phyloP scores from a whole-genome alignment of 2,329 filamentous ascomycete genomes.

The Colletotrichum lindemuthianum region DNA sequence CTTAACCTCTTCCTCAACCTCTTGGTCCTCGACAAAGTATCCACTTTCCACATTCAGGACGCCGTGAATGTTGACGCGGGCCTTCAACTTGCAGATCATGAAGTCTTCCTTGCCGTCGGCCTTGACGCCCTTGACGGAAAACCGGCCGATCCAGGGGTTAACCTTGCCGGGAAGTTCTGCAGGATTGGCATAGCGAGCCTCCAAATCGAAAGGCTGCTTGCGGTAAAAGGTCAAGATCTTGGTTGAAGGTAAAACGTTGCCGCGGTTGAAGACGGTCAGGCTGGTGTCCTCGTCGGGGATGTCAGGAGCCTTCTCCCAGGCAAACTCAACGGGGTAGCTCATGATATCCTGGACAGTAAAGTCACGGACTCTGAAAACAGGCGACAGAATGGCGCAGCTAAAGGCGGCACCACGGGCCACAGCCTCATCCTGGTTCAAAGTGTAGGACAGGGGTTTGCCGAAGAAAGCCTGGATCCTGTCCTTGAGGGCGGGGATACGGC shows the following conservation, averaged over 20 bases:
- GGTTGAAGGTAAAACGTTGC: constrained; percentile 95
- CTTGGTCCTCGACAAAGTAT: constrained; percentile 97
- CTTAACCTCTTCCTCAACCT: constrained; percentile 92
- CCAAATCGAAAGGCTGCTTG: constrained; percentile 95
- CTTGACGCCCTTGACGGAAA: constrained; percentile 98
- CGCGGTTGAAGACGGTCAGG: constrained; percentile 96
- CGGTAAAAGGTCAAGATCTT: constrained; percentile 99
- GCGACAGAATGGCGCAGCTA: constrained; percentile 96
- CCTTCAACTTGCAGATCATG: constrained; percentile 99
- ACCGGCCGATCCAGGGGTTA: constrained; percentile 95
- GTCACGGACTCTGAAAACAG: constrained; percentile 97
- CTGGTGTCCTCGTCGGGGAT: constrained; percentile 99
- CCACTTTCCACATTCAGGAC: constrained; percentile 95
- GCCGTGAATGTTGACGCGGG: constrained; percentile 94
- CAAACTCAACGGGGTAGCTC: constrained; percentile 98
- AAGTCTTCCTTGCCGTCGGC: constrained; percentile 94
- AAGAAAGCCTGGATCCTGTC: constrained; percentile 91
- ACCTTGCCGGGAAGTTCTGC: constrained; percentile 88
- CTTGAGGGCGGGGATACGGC: constrained; percentile 93
- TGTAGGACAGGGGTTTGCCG: constrained; percentile 91
- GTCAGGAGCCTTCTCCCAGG: constrained; percentile 97
- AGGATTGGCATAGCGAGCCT: constrained; percentile 91
- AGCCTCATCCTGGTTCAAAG: constrained; percentile 97
- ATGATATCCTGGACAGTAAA: constrained; percentile 98
- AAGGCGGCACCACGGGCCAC: constrained; percentile 96